phyloP scores from a whole-genome alignment of 306 rosid genomes.

The Rubus idaeus region DNA sequence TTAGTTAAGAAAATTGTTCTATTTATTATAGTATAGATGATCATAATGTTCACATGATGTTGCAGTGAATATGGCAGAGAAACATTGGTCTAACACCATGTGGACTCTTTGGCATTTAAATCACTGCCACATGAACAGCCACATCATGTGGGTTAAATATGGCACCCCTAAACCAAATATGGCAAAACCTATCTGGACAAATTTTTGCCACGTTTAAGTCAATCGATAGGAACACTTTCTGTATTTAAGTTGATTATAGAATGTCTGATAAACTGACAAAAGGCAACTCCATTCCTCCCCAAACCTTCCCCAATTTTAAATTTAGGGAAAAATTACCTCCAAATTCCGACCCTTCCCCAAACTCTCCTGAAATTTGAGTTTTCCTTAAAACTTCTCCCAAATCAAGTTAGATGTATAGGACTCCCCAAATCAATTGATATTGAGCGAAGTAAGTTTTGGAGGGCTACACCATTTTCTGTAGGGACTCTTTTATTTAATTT shows the following conservation, averaged over 20 bases:
- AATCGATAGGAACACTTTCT: neutral
- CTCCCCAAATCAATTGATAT: neutral
- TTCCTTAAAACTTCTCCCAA: neutral
- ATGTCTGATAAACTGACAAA: neutral
- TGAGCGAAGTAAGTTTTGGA: neutral
- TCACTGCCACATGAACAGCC: neutral
- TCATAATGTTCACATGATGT: neutral
- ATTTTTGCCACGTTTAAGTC: too few species aligned
- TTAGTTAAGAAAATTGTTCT: too few species aligned
- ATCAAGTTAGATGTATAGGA: neutral
- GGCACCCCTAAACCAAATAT: neutral
- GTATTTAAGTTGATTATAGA: neutral
- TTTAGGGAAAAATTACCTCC: neutral
- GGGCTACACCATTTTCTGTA: neutral
- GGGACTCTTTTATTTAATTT: neutral
- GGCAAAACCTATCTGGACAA: neutral
- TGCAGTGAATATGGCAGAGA: neutral
- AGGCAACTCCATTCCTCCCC: neutral
- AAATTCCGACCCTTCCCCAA: neutral
- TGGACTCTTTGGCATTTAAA: neutral
- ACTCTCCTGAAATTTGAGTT: neutral
- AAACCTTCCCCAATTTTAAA: neutral
- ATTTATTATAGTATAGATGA: too few species aligned
- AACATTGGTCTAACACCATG: neutral
- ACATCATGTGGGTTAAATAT: neutral